Evolutionary conservation across 345 rosid species (phyloP), one percentile per base, ranked within the genome.

Genomic region (Salix purpurea): DNA sequence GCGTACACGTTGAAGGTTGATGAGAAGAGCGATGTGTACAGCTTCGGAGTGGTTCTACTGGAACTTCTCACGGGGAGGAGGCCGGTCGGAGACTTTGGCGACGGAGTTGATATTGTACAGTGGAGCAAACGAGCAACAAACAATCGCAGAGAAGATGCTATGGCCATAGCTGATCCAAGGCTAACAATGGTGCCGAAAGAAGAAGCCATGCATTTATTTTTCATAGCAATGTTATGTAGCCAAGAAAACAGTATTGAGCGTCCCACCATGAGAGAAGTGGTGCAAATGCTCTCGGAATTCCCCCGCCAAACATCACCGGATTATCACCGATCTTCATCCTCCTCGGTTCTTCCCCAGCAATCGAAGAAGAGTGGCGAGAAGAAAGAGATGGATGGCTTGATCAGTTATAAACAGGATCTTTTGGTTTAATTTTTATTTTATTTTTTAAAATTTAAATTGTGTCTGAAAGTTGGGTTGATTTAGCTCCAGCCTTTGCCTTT

Each of bases 251-350:
- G 96, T 74, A 91, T 95, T 42, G 97, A 95, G 83, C 89, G 99
- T 68, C 98, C 98, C 8, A 94, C 92, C 18, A 92, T 94, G 98
- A 89, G 93, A 76, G 98, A 94, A 75, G 96, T 95, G 32, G 96
- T 92, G 71, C 97, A 93, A 78, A 95, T 95, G 93, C 89, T 94
- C 54, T 88, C 93, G 0, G 89, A 62, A 32, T 81, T 67, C 44
- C 70, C 36, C 19, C 84, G 36, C 3, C 40, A 65, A 28, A 0
- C 44, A 40, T 77, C 50, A 0, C 50, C 40, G 0, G 68, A 74
- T 46, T 24, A 23, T 12, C 69, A 40, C 10, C 56, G 8, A 5
- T 67, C 69, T 30, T 64, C 77, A 3, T 79, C 74, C 7, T 79
- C 79, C 28, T 74, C 75, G 0, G n/a, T 62, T 44, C 26, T 18